A percentile compares a stretch with the other conserved stretches of the same genome.
Evolutionary conservation across 1,284 basidiomycete species (phyloP).

Genomic region (Boletus holoroseus): DNA sequence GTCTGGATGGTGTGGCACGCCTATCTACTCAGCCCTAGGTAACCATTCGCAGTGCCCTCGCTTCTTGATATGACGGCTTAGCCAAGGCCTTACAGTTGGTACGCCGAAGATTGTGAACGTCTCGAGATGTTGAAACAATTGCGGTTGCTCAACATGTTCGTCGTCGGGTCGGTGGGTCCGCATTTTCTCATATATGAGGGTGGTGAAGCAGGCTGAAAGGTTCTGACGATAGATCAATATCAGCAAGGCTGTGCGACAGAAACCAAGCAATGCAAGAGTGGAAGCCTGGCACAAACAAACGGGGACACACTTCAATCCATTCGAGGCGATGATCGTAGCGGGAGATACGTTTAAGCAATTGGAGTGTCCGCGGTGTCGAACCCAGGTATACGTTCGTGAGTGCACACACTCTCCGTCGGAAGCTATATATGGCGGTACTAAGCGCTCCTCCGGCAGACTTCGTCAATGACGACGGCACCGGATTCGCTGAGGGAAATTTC

Average conservation of each 20-base stretch:
- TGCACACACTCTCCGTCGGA: conserved; percentile 1
- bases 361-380: conserved; percentile 35
- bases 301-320: conserved; percentile 32
- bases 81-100: conserved; percentile 30
- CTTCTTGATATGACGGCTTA: conserved; percentile 1
- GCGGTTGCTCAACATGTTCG: conserved; percentile 22
- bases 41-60: background rate
- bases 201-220: background rate
- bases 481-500: conserved; percentile 35
- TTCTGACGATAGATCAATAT: conserved; percentile 23
- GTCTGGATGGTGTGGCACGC: conserved; percentile 48
- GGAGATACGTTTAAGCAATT: conserved; percentile 23
- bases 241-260: conserved; percentile 16
- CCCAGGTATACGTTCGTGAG: conserved; percentile 30
- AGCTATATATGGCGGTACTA: background rate
- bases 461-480: conserved; percentile 28
- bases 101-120: conserved; percentile 37
- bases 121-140: conserved; percentile 25
- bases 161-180: conserved; percentile 21
- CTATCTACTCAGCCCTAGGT: conserved; percentile 40
- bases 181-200: background rate
- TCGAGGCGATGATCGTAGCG: conserved; percentile 30
- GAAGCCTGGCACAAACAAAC: conserved; percentile 32
- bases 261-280: conserved; percentile 21
- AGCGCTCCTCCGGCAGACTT: conserved; percentile 25